Evolutionary conservation across 306 rosid species (phyloP).

Genomic region (Hippophae rhamnoides): DNA sequence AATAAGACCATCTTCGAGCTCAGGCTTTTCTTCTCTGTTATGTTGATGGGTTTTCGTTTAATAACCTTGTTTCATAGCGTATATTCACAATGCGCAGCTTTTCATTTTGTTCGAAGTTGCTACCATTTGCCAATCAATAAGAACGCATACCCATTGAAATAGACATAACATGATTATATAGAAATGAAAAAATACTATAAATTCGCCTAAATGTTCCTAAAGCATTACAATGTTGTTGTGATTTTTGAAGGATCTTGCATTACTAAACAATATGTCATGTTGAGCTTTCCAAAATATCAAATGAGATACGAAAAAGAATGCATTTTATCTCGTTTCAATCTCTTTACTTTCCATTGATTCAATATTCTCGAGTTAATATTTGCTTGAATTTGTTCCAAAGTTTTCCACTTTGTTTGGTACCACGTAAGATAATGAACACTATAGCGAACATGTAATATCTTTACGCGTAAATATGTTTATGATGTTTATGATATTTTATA

Average conservation of each 20-base stretch:
- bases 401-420: conserved; percentile 69
- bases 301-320: neutral
- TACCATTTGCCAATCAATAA: too few species aligned
- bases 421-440: conserved; percentile 61
- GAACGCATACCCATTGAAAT: too few species aligned
- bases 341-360: neutral
- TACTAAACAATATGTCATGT: neutral
- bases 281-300: neutral
- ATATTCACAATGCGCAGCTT: too few species aligned
- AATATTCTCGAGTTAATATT: conserved; percentile 28
- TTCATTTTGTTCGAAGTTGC: too few species aligned
- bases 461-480: too few species aligned
- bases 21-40: too few species aligned
- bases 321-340: neutral
- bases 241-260: conserved; percentile 1
- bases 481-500: too few species aligned
- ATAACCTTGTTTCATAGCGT: too few species aligned
- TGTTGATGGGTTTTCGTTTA: too few species aligned
- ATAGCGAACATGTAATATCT: conserved; percentile 60
- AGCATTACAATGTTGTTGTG: neutral
- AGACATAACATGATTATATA: too few species aligned
- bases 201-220: neutral
- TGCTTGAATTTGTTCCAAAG: conserved; percentile 84
- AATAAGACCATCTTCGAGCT: too few species aligned
- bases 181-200: neutral